Evolutionary conservation across 1,284 basidiomycete species (phyloP).

Genomic region (Takashimella tepidaria): DNA sequence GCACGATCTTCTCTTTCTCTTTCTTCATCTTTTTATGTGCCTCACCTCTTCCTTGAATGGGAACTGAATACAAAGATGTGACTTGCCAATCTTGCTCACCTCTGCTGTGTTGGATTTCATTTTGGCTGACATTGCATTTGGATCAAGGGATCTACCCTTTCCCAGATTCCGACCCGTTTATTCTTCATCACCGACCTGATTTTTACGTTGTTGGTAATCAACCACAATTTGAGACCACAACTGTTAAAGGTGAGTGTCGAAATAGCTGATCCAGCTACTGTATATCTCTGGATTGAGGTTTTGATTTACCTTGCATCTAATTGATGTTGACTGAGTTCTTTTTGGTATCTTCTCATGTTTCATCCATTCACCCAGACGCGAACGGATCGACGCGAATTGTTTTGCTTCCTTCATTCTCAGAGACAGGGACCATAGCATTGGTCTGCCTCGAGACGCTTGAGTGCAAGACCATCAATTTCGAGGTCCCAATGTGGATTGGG

Average conservation of each 20-base stretch:
- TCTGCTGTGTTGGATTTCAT: no score
- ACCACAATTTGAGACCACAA: slow-evolving; percentile 67
- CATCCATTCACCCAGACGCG: slow-evolving; percentile 15
- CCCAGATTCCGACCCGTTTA: slow-evolving; percentile 81
- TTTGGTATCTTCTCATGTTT: no score
- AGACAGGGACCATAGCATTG: slow-evolving; percentile 59
- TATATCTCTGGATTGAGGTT: no score
- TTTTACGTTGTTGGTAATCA: slow-evolving; percentile 92
- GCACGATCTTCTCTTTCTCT: no score
- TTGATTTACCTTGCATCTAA: no score
- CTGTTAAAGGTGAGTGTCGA: slow-evolving; percentile 52
- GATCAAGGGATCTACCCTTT: slow-evolving; percentile 97
- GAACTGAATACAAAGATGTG: no score
- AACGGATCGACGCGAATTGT: slow-evolving; percentile 60
- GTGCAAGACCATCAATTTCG: slow-evolving; percentile 47
- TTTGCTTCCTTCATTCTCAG: slow-evolving; percentile 74
- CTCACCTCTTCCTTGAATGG: no score
- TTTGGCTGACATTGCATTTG: no score
- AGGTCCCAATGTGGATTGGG: slow-evolving; percentile 43
- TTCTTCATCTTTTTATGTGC: no score
- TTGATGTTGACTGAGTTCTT: no score
- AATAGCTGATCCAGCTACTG: no score
- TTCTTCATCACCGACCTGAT: slow-evolving; percentile 76
- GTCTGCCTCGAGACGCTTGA: slow-evolving; percentile 59
- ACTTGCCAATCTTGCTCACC: no score